Base-by-base conservation (phyloP, 2,329 filamentous ascomycete genomes). In the Pseudocercospora vitis region DNA sequence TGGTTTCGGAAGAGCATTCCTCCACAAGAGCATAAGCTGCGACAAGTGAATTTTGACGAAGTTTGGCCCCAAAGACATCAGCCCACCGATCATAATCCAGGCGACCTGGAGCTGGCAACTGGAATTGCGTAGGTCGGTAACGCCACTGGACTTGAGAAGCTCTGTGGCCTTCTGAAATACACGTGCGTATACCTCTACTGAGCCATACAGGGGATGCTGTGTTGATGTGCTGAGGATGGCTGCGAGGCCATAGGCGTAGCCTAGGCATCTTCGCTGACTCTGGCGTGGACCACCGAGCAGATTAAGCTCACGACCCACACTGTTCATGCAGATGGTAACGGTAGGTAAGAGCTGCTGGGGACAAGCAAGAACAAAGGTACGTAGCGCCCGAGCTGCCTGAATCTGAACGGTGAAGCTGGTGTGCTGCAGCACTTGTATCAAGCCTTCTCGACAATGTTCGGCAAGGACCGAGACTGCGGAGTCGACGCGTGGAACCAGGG, bases 1-100 rank as follows among this genome's bases (percentile, higher is more conserved):
- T 4, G 95, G 92, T 66, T 95, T 96, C 0, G 95, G 92, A 8
- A 99, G 79, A 0, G 94, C 92, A 71, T 97, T 99, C 72, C 96
- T 96, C 94, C 94, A 99, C 5, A 99, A 77, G 7, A 99, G 76
- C 52, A 99, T 83, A 18, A 99, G 79, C 68, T 99, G 94, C 2
- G 91, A 92, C 6, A 99, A 80, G 72, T 99, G 94, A 19, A 97
- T 97, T 74, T 99, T 99, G 71, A 97, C 92, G 70, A 99, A 99
- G 70, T 96, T 97, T 3, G 94, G 92, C 0, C 94, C 94, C 0
- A 99, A 80, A 0, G 91, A 91, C 92, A 97, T 97, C 50, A 99
- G 76, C 0, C 95, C 94, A 31, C 95, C 94, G 42, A 99, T 95
- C 53, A 99, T 77, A 44, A 95, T 95, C 92, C 94, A 99, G 4